phyloP scores from a whole-genome alignment of 2,329 filamentous ascomycete species.

The Pseudopyrenochaeta lycopersici region DNA sequence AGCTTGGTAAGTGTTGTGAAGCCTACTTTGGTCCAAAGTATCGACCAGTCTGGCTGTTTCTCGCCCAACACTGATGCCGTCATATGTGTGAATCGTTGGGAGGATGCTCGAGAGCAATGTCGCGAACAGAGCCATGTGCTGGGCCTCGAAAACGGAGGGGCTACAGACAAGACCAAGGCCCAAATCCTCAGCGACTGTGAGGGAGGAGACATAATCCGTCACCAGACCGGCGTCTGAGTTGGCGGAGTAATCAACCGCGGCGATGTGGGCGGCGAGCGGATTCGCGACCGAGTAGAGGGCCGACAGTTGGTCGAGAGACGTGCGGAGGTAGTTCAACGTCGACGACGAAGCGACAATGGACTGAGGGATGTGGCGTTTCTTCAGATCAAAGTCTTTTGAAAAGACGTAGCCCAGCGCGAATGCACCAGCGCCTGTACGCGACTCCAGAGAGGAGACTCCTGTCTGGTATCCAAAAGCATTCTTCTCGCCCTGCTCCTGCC shows the following conservation, averaged over 20 bases:
- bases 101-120: slow-evolving; percentile 80
- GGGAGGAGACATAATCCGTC: slow-evolving; percentile 83
- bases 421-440: slow-evolving; percentile 85
- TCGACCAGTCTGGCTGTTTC: slow-evolving; percentile 86
- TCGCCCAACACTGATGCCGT: slow-evolving; percentile 82
- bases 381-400: slow-evolving; percentile 93
- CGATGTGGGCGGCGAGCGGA: slow-evolving; percentile 91
- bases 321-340: slow-evolving; percentile 79
- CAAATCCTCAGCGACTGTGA: slow-evolving; percentile 86
- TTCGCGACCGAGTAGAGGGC: slow-evolving; percentile 91
- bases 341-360: slow-evolving; percentile 86
- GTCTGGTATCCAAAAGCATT: slow-evolving; percentile 87
- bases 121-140: slow-evolving; percentile 93
- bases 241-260: slow-evolving; percentile 84
- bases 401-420: slow-evolving; percentile 97
- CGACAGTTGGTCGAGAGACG: slow-evolving; percentile 89
- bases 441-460: slow-evolving; percentile 81
- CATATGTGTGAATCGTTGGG: slow-evolving; percentile 88
- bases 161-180: slow-evolving; percentile 87
- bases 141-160: slow-evolving; percentile 85
- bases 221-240: slow-evolving; percentile 75
- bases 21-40: slow-evolving; percentile 74
- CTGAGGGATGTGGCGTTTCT: slow-evolving; percentile 91
- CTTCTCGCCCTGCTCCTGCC: slow-evolving; percentile 73
- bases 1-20: slow-evolving; percentile 74